These are phyloP conservation scores for Pythium scleroteichum DNA, from an alignment of 352 stramenopile genomes.

Conservation along the genomic window DNA sequence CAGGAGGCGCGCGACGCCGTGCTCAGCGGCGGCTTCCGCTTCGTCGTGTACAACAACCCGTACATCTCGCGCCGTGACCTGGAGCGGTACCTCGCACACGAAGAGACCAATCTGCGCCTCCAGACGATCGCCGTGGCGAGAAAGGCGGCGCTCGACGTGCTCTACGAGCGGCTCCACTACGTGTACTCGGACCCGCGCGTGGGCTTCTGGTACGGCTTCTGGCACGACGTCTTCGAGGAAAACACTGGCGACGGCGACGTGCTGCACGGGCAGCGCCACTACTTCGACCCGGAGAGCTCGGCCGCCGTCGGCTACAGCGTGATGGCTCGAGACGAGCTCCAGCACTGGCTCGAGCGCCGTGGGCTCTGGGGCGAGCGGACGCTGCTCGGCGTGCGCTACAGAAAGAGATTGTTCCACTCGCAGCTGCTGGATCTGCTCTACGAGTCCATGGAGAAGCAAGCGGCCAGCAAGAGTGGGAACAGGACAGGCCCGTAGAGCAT, in stretches of 20 bases:
- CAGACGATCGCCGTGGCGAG: constrained; percentile 21
- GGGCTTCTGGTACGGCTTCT: constrained; percentile 51
- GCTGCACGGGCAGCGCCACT: constrained; percentile 4
- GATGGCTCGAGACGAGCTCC: constrained; percentile 32
- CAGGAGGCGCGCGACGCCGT: constrained; percentile 24
- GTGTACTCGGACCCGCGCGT: constrained; percentile 31
- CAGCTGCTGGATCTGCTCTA: constrained; percentile 17
- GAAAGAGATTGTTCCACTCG: constrained; percentile 14
- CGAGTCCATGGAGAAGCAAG: constrained; percentile 4
- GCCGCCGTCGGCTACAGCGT: constrained; percentile 38
- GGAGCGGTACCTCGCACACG: constrained; percentile 29
- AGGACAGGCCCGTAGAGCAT: no score
- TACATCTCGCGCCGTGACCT: constrained; percentile 27
- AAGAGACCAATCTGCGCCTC: constrained; percentile 32
- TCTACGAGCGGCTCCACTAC: constrained; percentile 34
- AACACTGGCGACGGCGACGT: constrained; percentile 35
- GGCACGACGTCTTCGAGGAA: constrained; percentile 40
- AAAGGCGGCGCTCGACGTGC: constrained; percentile 28
- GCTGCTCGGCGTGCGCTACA: not conserved
- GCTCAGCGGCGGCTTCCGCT: constrained; percentile 43
- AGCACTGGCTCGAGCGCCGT: constrained; percentile 24
- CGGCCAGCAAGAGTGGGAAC: no score
- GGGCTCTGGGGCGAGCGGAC: constrained; percentile 12
- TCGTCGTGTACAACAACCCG: constrained; percentile 48
- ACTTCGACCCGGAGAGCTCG: constrained; percentile 16